These are phyloP conservation scores for Harringtonia lauricola DNA, from an alignment of 2,329 filamentous ascomycete species.

Conservation along the genomic window DNA sequence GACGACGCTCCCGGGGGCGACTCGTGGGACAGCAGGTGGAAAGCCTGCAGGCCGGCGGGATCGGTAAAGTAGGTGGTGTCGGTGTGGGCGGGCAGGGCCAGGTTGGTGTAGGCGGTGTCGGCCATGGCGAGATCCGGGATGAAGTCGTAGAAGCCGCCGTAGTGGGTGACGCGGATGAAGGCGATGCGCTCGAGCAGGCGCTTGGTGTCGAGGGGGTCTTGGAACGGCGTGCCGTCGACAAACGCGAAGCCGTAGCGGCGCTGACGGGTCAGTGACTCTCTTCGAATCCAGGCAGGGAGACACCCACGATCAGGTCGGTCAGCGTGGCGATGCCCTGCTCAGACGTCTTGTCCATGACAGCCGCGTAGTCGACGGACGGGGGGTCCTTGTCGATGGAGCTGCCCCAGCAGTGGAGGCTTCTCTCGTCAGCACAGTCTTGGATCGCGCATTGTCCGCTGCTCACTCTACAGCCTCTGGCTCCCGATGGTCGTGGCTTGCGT, in stretches of 20 bases:
- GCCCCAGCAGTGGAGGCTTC: constrained; percentile 18
- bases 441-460: constrained; percentile 5
- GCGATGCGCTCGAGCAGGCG: constrained; percentile 69
- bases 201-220: constrained; percentile 60
- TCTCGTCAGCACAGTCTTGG: not conserved
- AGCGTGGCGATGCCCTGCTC: constrained; percentile 46
- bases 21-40: constrained; percentile 80
- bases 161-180: constrained; percentile 84
- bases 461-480: constrained; percentile 22
- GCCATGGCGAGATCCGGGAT: constrained; percentile 78
- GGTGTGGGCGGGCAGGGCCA: constrained; percentile 75
- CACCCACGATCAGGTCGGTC: constrained; percentile 44
- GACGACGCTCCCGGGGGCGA: constrained; percentile 39
- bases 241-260: constrained; percentile 65
- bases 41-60: constrained; percentile 80
- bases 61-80: constrained; percentile 96
- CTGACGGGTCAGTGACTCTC: constrained; percentile 34
- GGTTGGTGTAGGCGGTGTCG: constrained; percentile 84
- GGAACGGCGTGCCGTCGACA: constrained; percentile 54
- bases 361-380: constrained; percentile 48
- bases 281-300: not conserved
- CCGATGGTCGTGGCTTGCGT: constrained; percentile 25
- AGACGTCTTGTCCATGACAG: constrained; percentile 42
- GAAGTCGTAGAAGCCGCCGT: constrained; percentile 74
- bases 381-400: constrained; percentile 28